Evolutionary conservation across 257 asterid genomes (phyloP), one percentile per base, ranked within the genome.

Genomic region (Salvia splendens): DNA sequence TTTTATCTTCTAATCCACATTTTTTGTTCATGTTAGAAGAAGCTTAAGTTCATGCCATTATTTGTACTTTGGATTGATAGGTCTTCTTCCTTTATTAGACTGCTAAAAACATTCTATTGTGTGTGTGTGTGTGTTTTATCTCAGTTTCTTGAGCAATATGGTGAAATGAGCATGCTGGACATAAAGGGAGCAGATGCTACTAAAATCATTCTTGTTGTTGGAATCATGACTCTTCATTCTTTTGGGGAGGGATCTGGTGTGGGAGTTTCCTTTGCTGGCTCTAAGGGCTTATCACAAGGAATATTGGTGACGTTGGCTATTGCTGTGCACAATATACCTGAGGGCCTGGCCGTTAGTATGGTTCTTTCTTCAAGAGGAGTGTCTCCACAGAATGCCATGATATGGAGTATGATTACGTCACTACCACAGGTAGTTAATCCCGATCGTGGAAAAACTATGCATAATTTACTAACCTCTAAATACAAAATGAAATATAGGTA

Each of bases 221-320:
- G 99, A 30, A 94, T 94, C 60, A 94, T 94, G 97, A 94, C 97
- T 20, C 97, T 94, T 71, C 99, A 94, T 86, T 94, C 99, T 68
- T 88, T 94, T 70, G 99, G 99, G 41, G 99, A 94, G 83, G 99
- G 99, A 43, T 89, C 99, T 61, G 99, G 99, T 24, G 99, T 94
- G 53, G 99, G 99, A 74, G 99, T 94, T 73, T 94, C 99, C 48
- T 94, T 91, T 79, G 99, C 99, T 68, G 96, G 99, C 55, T 90
- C 99, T 32, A 91, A 89, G 79, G 99, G 99, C 43, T 76, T 94
- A 75, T 83, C 97, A 6, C 96, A 94, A 75, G 99, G 99, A 61
- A 55, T 94, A 61, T 76, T 94, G 82, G 87, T 94, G 55, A 91
- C 99, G n/a, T 78, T 88, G 75, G 99, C 99, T 69, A 94, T 94